A percentile compares a stretch with the other conserved stretches of the same genome.
Conservation (phyloP, 176 grass and related monocot genomes). For the Coix lacrymajobi region DNA sequence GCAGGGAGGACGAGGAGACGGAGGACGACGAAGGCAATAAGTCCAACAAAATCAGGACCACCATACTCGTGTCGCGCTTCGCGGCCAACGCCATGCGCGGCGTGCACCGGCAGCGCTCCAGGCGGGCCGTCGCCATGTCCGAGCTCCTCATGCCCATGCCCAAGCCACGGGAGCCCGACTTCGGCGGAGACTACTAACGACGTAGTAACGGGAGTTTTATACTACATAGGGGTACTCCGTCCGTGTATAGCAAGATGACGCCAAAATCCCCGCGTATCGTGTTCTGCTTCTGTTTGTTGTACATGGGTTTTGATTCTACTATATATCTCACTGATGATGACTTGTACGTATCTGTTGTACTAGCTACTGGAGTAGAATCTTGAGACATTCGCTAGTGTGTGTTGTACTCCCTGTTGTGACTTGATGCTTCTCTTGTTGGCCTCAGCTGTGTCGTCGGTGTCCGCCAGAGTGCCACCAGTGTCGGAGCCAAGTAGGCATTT, state of each 20-base stretch:
- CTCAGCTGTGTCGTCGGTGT: no score
- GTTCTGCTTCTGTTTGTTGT: no score
- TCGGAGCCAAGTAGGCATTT: no score
- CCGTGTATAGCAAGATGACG: no score
- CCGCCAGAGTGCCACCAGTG: no score
- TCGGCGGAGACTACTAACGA: conserved; percentile 20
- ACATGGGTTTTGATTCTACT: neutral
- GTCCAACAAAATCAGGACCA: conserved; percentile 37
- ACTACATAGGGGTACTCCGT: no score
- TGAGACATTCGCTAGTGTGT: neutral
- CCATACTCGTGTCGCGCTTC: conserved; percentile 57
- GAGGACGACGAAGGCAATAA: neutral
- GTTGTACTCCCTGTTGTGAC: no score
- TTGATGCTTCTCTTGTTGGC: no score
- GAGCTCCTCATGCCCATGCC: conserved; percentile 48
- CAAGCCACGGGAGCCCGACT: conserved; percentile 60
- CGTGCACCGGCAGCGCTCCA: conserved; percentile 35
- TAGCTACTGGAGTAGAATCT: neutral
- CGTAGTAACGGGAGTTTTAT: no score
- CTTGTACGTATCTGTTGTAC: no score
- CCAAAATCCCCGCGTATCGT: no score
- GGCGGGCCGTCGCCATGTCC: neutral
- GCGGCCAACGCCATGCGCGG: conserved; percentile 46
- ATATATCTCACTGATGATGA: neutral
- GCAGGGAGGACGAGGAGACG: conserved; percentile 31